Base-by-base conservation (phyloP, 192 early-diverging fungal genomes). In the Physocladia obscura region DNA sequence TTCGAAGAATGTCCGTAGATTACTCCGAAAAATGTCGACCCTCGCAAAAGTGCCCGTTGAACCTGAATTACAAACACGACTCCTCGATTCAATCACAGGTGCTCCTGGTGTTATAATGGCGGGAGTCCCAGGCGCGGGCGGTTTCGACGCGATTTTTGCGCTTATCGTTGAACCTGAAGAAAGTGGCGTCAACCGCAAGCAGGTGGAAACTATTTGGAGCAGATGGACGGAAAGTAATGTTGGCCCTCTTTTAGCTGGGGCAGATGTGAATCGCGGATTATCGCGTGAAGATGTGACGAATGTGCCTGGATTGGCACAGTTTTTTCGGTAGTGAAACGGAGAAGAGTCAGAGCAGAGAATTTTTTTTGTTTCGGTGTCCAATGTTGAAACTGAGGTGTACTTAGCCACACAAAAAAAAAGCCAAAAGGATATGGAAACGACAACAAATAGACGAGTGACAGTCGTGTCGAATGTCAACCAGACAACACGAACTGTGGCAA, bases 91-190 rank as follows among this genome's bases (percentile, higher is more conserved):
- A 2, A 95, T 91, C 69, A 81, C 89, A 70, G 61, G 76, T 3
- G 79, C 90, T 2, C 87, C 91, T 44, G 97, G 97, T 49, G 89
- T 94, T 6, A 68, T 97, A 21, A 90, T 94, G 87, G 91, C 93
- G 19, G 95, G 94, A 24, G 95, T 99, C 2, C 97, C 97, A 22
- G 97, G 97, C 50, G 91, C 96, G 54, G 97, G 97, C 40, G 97
- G 97, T 3, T 98, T 87, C 59, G 97, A 99, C 76, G 97, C 97
- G 4, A 97, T 99, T 64, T 97, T 93, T 73, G 94, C 92, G 60
- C 81, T 99, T 44, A 81, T 69, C 1, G 40, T 80, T 37, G 61
- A 71, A 27, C 2, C 4, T 0, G 40, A 17, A 22, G 34, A 19
- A 30, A 24, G 19, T 1, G 30, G n/a, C 3, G 59, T 36, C 4